Evolutionary conservation across 257 asterid species (phyloP).

Genomic region (Gentiana macrophylla): DNA sequence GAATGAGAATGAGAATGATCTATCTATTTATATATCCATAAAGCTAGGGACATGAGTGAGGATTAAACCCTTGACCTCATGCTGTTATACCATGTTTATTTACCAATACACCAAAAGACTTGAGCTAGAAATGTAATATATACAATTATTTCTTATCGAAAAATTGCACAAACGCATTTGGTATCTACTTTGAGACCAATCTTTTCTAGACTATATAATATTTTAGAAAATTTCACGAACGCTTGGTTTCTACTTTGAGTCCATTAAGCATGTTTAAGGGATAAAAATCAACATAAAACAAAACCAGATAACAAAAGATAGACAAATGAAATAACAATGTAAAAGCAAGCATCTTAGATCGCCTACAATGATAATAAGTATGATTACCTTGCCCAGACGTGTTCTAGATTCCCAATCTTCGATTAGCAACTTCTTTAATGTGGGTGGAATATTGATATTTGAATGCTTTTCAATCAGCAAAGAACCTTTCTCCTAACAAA

Average conservation of each 20-base stretch:
- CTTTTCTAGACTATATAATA: no score
- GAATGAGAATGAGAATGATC: no score
- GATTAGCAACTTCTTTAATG: slow-evolving; percentile 49
- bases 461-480: slow-evolving; percentile 33
- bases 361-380: background rate
- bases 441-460: slow-evolving; percentile 50
- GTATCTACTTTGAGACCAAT: no score
- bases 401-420: slow-evolving; percentile 58
- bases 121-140: no score
- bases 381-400: slow-evolving; percentile 52
- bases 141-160: no score
- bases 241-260: background rate
- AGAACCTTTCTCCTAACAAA: slow-evolving; percentile 33
- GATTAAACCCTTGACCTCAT: no score
- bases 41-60: no score
- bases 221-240: no score
- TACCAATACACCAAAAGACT: no score
- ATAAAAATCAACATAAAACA: background rate
- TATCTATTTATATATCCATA: no score
- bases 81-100: no score
- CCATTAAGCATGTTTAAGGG: background rate
- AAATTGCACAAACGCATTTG: no score
- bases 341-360: background rate
- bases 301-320: background rate
- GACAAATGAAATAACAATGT: background rate